Percentiles rank a stretch among this genome's conserved stretches.
phyloP scores from a whole-genome alignment of 1,139 yeast species.

The Meyerozyma sp. region DNA sequence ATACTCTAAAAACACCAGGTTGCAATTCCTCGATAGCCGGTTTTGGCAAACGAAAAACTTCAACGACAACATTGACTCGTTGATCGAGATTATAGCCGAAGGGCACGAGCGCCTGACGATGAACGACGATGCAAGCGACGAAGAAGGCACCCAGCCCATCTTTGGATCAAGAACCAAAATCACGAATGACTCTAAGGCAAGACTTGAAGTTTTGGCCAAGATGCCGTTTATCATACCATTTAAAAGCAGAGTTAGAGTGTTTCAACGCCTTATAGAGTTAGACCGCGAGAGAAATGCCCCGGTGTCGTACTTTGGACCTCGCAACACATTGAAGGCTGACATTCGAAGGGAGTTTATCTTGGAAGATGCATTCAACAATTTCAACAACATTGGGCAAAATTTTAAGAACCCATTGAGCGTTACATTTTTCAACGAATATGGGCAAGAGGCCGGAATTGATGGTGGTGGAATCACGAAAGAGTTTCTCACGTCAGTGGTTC shows the following conservation, averaged over 20 bases:
- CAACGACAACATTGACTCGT: slow-evolving; percentile 22
- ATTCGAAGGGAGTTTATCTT: slow-evolving; percentile 66
- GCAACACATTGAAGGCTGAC: slow-evolving; percentile 36
- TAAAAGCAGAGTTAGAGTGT: slow-evolving; percentile 63
- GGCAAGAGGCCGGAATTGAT: slow-evolving; percentile 86
- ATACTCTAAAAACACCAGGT: slow-evolving; percentile 63
- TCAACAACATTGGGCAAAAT: slow-evolving; percentile 34
- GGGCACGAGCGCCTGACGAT: slow-evolving; percentile 27
- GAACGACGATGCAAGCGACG: slow-evolving; percentile 12
- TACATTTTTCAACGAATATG: slow-evolving; percentile 65
- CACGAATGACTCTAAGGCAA: slow-evolving; percentile 10
- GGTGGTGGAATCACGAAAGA: slow-evolving; percentile 98
- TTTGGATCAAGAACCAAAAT: neutral
- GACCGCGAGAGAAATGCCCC: slow-evolving; percentile 34
- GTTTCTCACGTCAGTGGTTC: slow-evolving; percentile 67
- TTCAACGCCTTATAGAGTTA: slow-evolving; percentile 55
- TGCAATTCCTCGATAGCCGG: slow-evolving; percentile 45
- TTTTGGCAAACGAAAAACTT: slow-evolving; percentile 51
- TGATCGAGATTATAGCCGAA: slow-evolving; percentile 32
- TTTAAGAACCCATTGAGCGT: slow-evolving; percentile 63
- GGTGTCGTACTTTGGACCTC: slow-evolving; percentile 12
- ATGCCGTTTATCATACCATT: slow-evolving; percentile 81
- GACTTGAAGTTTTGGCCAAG: slow-evolving; percentile 49
- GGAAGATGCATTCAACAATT: slow-evolving; percentile 67
- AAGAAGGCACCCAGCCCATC: slow-evolving; percentile 4